Base-by-base conservation (phyloP, 306 rosid genomes). In the Hippophae tibetana region DNA sequence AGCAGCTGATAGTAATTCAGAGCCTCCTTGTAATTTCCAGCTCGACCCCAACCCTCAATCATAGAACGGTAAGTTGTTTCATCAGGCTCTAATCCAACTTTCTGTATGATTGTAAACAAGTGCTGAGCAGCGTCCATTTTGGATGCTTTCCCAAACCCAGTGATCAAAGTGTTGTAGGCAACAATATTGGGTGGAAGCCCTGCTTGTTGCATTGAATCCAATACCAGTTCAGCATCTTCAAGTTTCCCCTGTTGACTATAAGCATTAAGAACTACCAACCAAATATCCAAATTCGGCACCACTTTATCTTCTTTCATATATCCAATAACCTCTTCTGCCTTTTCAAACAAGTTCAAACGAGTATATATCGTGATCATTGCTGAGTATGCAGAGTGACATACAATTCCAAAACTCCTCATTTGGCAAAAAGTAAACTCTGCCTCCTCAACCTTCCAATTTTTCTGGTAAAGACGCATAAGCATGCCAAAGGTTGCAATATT, bases 31-130 rank as follows among this genome's bases (percentile, higher is more conserved):
- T 81, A 85, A 53, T 80, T 79, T 43, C 68, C 87, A 38, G 78
- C 79, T 60, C 96, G 87, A 13, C 98, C 98, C 96, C 96, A 92
- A 46, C 98, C 98, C 72, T 92, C 98, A 75, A 87, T 81, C 98
- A 92, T 92, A 13, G 97, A 83, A 3, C 95, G 84, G 64, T 76
- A 87, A 73, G 86, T 87, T 11, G 89, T 83, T 71, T 87, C 98
- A 76, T 92, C 89, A 6, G 92, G 92, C 47, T 83, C 79, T 64
- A 83, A 46, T 26, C 84, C 87, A 41, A 67, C 60, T 59, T 67
- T 63, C 66, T 65, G 45, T 47, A 92, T 66, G 45, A 65, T 69
- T 69, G 23, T 14, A 73, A 87, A 87, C 52, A 92, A 44, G 10
- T 70, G 71, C 77, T 83, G 79, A 45, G 98, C 96, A 64, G 75